Evolutionary conservation across 129 eudicot genomes (phyloP).

Genomic region (Erigeron canadensis): DNA sequence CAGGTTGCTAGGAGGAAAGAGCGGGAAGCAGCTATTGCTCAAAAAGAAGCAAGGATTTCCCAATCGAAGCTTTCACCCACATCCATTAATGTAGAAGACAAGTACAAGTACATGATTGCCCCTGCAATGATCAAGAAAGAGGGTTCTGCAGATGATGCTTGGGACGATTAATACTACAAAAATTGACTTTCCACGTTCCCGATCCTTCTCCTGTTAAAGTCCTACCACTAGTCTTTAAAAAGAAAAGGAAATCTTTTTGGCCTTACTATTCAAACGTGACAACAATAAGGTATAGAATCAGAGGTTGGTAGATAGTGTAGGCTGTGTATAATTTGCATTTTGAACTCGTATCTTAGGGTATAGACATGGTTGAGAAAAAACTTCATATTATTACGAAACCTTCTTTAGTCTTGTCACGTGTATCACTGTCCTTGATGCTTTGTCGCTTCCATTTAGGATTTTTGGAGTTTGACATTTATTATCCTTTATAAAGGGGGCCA

Average conservation of each 20-base stretch:
- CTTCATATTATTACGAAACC: slow-evolving; percentile 22
- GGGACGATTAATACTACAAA: slow-evolving; percentile 60
- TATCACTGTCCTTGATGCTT: neutral
- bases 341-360: slow-evolving; percentile 8
- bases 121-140: slow-evolving; percentile 58
- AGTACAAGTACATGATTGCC: slow-evolving; percentile 76
- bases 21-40: slow-evolving; percentile 68
- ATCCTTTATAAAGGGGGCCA: neutral
- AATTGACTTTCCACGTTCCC: neutral
- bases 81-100: slow-evolving; percentile 73
- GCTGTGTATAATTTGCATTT: slow-evolving; percentile 28
- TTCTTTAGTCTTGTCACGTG: neutral
- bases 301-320: slow-evolving; percentile 30
- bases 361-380: slow-evolving; percentile 11
- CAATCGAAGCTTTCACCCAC: slow-evolving; percentile 49
- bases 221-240: slow-evolving; percentile 21
- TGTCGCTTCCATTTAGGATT: neutral
- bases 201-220: slow-evolving; percentile 4
- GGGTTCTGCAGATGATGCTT: slow-evolving; percentile 86
- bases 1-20: slow-evolving; percentile 84
- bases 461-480: neutral
- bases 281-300: slow-evolving; percentile 26
- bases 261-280: slow-evolving; percentile 19
- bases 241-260: slow-evolving; percentile 12
- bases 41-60: slow-evolving; percentile 56